Percentiles rank a stretch among this genome's conserved stretches.
phyloP scores from a whole-genome alignment of 495 filamentous ascomycete genomes.

The Cercophora sp. region DNA sequence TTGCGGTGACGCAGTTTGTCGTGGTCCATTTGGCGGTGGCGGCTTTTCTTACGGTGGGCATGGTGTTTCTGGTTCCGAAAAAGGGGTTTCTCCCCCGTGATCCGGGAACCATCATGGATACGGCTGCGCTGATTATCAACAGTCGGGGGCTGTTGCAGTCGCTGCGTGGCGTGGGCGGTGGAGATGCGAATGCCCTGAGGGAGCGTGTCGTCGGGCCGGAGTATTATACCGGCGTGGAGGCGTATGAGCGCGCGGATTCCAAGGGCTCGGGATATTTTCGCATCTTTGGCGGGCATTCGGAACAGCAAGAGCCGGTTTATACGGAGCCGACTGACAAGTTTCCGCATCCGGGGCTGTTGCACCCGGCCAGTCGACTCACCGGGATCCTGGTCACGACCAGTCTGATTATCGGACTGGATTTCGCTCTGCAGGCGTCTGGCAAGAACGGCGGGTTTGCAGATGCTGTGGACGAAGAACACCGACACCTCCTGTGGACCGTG shows the following conservation, averaged over 20 bases:
- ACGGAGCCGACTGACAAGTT: conserved; percentile 11
- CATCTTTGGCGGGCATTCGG: conserved; percentile 12
- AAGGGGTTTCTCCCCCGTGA: conserved; percentile 19
- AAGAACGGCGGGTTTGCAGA: conserved; percentile 19
- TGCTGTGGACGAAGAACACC: conserved; percentile 12
- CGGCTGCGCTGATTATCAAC: conserved; percentile 19
- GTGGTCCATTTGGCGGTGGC: conserved; percentile 10
- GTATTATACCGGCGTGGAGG: conserved; percentile 21
- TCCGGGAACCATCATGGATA: conserved; percentile 22
- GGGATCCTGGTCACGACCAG: conserved; percentile 10
- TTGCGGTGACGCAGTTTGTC: conserved; percentile 12
- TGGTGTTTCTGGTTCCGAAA: conserved; percentile 12
- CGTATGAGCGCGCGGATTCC: conserved; percentile 15
- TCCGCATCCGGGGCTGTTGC: conserved; percentile 14
- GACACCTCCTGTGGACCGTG: conserved; percentile 24
- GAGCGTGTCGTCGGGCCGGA: conserved; percentile 12
- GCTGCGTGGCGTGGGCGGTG: conserved; percentile 20
- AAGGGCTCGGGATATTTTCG: conserved; percentile 19
- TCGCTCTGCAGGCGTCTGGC: conserved; percentile 18
- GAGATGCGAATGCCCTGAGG: conserved; percentile 7
- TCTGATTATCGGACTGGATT: conserved; percentile 19
- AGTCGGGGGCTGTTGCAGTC: conserved; percentile 20
- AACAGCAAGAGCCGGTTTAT: conserved; percentile 2
- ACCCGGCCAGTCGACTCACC: conserved; percentile 10
- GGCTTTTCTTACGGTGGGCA: conserved; percentile 1